These are phyloP conservation scores for Salix koriyanagi DNA, from an alignment of 345 rosid genomes.

Conservation along the genomic window DNA sequence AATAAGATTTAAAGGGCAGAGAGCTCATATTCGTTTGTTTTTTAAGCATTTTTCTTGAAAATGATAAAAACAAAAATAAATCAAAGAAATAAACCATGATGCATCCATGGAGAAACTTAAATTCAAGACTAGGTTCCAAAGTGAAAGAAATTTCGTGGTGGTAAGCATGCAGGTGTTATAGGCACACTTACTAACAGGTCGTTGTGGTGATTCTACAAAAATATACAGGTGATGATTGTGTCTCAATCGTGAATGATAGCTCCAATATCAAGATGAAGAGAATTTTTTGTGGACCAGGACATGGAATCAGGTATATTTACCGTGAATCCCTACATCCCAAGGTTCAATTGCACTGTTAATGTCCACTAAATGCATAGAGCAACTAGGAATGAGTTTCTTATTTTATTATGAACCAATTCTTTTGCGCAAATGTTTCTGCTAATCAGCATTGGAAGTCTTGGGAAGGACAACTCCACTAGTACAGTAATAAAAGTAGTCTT, in stretches of 20 bases:
- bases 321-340: not conserved
- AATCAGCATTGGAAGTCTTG: slow-evolving; percentile 86
- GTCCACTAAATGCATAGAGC: not conserved
- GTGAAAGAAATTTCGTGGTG: not conserved
- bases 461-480: slow-evolving; percentile 71
- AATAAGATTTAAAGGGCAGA: not conserved
- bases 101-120: not conserved
- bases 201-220: slow-evolving; percentile 17
- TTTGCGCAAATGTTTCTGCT: not conserved
- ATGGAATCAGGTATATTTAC: slow-evolving; percentile 71
- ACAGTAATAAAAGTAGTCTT: slow-evolving; percentile 75
- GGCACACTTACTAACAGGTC: slow-evolving; percentile 3
- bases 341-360: not conserved
- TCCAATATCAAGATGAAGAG: slow-evolving; percentile 79
- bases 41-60: not conserved
- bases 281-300: slow-evolving; percentile 91
- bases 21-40: not conserved
- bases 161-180: not conserved
- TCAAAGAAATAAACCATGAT: not conserved
- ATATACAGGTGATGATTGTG: slow-evolving; percentile 77
- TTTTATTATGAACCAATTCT: not conserved
- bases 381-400: not conserved
- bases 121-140: not conserved
- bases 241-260: slow-evolving; percentile 84
- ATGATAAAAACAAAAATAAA: not conserved